phyloP scores from a whole-genome alignment of 2,329 filamentous ascomycete genomes.

The Beauveria caledonica region DNA sequence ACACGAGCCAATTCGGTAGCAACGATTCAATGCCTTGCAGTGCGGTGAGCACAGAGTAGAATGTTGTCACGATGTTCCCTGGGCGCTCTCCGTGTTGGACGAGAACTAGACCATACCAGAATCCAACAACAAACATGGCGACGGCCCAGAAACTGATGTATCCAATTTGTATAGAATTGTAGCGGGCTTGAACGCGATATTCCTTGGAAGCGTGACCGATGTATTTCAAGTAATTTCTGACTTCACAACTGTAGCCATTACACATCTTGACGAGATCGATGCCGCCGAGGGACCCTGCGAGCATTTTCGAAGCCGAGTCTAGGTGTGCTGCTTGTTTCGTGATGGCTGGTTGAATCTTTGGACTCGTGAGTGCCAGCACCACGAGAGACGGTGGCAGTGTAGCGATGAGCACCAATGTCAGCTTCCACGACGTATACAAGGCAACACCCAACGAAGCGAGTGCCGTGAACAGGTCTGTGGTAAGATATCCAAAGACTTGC shows the following conservation, averaged over 20 bases:
- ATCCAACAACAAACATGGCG: conserved; percentile 76
- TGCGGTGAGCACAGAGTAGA: conserved; percentile 72
- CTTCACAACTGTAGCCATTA: conserved; percentile 65
- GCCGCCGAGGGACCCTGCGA: conserved; percentile 58
- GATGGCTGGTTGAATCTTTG: conserved; percentile 56
- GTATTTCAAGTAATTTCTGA: conserved; percentile 52
- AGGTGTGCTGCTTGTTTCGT: conserved; percentile 60
- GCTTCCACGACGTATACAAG: conserved; percentile 72
- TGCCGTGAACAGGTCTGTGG: conserved; percentile 57
- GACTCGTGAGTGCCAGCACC: conserved; percentile 51
- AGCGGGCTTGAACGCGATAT: conserved; percentile 60
- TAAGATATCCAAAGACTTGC: conserved; percentile 64
- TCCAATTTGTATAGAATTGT: conserved; percentile 64
- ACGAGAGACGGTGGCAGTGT: conserved; percentile 60
- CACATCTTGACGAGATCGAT: conserved; percentile 85
- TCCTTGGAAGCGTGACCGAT: conserved; percentile 50
- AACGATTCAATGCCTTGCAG: conserved; percentile 68
- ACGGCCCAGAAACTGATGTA: conserved; percentile 67
- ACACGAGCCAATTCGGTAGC: conserved; percentile 65
- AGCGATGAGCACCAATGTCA: conserved; percentile 71
- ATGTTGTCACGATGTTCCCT: conserved; percentile 70
- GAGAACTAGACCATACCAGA: conserved; percentile 75
- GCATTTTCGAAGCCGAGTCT: conserved; percentile 61
- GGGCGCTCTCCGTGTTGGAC: conserved; percentile 53
- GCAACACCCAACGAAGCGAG: conserved; percentile 62